Percentiles rank a stretch among this genome's conserved stretches.
Conservation (phyloP, 371 early-diverging fungal species). For the Mucor mucedo region DNA sequence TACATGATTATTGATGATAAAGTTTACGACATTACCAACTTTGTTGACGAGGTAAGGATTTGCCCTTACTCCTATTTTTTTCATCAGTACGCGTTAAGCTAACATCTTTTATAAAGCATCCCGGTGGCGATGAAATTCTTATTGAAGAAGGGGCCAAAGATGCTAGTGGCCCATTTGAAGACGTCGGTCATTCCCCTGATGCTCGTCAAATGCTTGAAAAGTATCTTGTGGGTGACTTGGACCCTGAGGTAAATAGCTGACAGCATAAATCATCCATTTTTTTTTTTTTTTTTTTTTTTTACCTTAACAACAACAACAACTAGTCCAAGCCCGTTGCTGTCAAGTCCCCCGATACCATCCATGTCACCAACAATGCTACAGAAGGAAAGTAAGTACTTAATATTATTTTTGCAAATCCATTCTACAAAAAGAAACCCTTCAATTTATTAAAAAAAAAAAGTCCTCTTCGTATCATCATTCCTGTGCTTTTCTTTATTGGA, state of each 20-base stretch:
- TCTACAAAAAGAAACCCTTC: too few relatives aligned
- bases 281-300: too few relatives aligned
- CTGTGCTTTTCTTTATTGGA: conserved; percentile 34
- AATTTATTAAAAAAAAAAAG: conserved; percentile 11
- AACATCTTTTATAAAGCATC: conserved; percentile 62
- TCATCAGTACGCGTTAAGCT: background rate
- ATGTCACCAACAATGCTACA: conserved; percentile 15
- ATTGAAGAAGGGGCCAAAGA: conserved; percentile 82
- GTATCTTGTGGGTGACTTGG: conserved; percentile 75
- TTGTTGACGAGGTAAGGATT: conserved; percentile 67
- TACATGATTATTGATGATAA: conserved; percentile 80
- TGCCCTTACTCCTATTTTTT: background rate
- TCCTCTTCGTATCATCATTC: conserved; percentile 46
- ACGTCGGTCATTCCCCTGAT: conserved; percentile 93
- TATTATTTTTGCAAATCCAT: too few relatives aligned
- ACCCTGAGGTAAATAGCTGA: conserved; percentile 49
- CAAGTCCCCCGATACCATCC: background rate
- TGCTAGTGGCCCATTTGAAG: conserved; percentile 93
- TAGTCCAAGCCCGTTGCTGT: conserved; percentile 35
- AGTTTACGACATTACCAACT: conserved; percentile 84
- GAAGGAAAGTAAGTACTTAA: conserved; percentile 49
- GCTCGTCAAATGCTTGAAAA: conserved; percentile 81
- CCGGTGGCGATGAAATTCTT: conserved; percentile 83
- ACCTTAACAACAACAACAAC: too few relatives aligned
- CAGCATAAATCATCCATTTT: background rate